These are phyloP conservation scores for Oidiodendron maius DNA, from an alignment of 495 filamentous ascomycete species.

Conservation along the genomic window DNA sequence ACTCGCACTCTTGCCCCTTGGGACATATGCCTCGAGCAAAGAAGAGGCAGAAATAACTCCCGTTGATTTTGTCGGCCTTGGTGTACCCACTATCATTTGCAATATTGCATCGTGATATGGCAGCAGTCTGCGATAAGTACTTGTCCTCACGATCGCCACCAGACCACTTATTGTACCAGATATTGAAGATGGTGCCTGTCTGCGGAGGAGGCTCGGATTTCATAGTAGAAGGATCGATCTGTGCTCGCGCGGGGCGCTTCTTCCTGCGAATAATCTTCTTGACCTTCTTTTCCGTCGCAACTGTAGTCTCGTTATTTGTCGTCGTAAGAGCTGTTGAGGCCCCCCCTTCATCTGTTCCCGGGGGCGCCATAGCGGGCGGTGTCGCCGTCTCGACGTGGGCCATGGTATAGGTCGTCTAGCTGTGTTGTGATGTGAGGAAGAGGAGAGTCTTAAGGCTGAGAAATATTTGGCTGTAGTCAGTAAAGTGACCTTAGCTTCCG, in stretches of 20 bases:
- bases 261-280: constrained; percentile 69
- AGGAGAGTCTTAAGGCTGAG: not conserved
- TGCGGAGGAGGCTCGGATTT: constrained; percentile 75
- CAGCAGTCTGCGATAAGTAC: constrained; percentile 69
- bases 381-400: constrained; percentile 15
- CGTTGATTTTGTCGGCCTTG: constrained; percentile 70
- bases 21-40: constrained; percentile 82
- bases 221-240: constrained; percentile 80
- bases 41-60: constrained; percentile 88
- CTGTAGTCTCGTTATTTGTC: constrained; percentile 38
- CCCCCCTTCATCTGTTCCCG: constrained; percentile 7
- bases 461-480: not conserved
- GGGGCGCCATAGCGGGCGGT: constrained; percentile 13
- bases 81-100: constrained; percentile 83
- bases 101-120: constrained; percentile 75
- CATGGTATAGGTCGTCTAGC: constrained; percentile 15
- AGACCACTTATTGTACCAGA: constrained; percentile 94
- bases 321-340: constrained; percentile 28
- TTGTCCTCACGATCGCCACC: constrained; percentile 93
- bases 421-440: not conserved
- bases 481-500: too few relatives aligned
- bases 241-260: constrained; percentile 57
- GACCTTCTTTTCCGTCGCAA: constrained; percentile 44
- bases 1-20: constrained; percentile 87
- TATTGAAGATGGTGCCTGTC: constrained; percentile 90